phyloP scores from a whole-genome alignment of 2,329 filamentous ascomycete species.

The Pyrenochaeta sp. region DNA sequence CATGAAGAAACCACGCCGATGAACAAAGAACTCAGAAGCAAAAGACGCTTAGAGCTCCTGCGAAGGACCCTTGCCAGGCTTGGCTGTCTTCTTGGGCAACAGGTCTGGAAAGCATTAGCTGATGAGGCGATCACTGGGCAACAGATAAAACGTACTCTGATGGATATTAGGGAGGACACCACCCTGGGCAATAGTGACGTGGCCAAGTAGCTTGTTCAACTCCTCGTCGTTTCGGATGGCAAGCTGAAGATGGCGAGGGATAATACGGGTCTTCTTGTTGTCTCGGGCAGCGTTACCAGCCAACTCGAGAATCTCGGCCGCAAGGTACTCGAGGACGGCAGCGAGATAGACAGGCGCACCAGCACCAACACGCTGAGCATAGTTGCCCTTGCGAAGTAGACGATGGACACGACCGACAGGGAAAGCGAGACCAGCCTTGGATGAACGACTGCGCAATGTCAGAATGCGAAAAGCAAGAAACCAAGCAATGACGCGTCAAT shows the following conservation, averaged over 20 bases:
- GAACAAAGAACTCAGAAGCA: slow-evolving; percentile 45
- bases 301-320: slow-evolving; percentile 98
- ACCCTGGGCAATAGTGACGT: slow-evolving; percentile 96
- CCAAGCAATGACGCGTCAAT: slow-evolving; percentile 60
- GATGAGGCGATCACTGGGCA: not conserved
- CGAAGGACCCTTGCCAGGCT: slow-evolving; percentile 90
- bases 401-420: slow-evolving; percentile 99
- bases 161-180: slow-evolving; percentile 97
- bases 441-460: slow-evolving; percentile 78
- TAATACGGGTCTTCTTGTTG: slow-evolving; percentile 99
- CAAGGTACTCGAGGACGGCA: slow-evolving; percentile 97
- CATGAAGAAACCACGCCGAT: slow-evolving; percentile 56
- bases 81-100: slow-evolving; percentile 98
- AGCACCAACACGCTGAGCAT: slow-evolving; percentile 98
- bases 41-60: slow-evolving; percentile 82
- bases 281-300: slow-evolving; percentile 98
- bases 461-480: slow-evolving; percentile 7
- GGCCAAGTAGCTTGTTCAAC: slow-evolving; percentile 97
- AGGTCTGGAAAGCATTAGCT: slow-evolving; percentile 74
- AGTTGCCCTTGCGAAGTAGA: slow-evolving; percentile 99
- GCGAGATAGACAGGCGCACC: slow-evolving; percentile 97
- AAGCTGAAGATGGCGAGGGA: slow-evolving; percentile 97
- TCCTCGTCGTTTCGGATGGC: slow-evolving; percentile 99
- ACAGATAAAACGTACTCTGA: slow-evolving; percentile 78
- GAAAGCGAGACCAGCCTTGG: slow-evolving; percentile 99